A percentile compares a stretch with the other conserved stretches of the same genome.
These are phyloP conservation scores for Dactylis glomerata DNA, from an alignment of 176 grass and related monocot genomes.

Conservation along the genomic window DNA sequence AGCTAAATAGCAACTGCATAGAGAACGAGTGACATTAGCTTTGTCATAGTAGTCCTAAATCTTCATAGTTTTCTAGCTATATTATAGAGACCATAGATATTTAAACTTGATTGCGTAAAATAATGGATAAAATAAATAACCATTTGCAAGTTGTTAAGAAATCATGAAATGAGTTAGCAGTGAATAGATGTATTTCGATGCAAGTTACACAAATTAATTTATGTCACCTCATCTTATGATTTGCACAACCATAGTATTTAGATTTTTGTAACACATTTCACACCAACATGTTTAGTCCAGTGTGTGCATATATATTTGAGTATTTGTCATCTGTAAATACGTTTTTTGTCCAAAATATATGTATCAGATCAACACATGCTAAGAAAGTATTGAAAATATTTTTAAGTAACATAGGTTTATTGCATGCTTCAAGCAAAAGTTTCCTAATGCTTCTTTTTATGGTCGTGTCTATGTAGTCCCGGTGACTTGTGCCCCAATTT, in stretches of 20 bases:
- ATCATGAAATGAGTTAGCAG: neutral
- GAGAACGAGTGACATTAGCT: neutral
- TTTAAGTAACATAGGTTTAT: too few species aligned
- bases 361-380: neutral
- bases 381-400: too few species aligned
- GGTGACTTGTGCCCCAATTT: too few species aligned
- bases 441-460: neutral
- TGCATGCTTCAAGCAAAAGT: neutral
- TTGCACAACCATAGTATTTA: neutral
- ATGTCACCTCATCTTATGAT: neutral
- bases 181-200: too few species aligned
- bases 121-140: neutral
- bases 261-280: neutral
- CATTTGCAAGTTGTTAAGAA: neutral
- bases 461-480: neutral
- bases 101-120: neutral
- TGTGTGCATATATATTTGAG: neutral
- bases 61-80: neutral
- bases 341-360: too few species aligned
- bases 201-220: neutral
- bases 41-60: neutral
- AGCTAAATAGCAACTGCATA: neutral
- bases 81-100: neutral
- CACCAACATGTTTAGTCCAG: neutral
- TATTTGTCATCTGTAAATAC: neutral